These are phyloP conservation scores for Mycena citricolor DNA, from an alignment of 1,284 basidiomycete species.

Conservation along the genomic window DNA sequence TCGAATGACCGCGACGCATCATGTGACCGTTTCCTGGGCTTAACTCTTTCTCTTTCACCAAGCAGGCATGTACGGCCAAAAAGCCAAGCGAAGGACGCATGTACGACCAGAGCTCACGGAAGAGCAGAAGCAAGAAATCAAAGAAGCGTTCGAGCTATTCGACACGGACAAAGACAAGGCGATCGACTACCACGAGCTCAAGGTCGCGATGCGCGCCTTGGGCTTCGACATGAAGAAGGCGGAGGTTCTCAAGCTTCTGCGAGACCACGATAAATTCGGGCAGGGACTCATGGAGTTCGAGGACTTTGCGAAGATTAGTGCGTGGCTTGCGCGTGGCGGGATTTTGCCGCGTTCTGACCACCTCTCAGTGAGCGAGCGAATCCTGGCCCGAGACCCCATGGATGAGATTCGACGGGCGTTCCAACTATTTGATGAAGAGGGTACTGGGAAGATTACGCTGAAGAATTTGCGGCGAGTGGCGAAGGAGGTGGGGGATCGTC, in stretches of 20 bases:
- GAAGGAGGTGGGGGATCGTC: constrained; percentile 93
- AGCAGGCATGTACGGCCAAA: no score
- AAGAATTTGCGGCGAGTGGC: constrained; percentile 92
- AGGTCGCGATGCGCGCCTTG: constrained; percentile 96
- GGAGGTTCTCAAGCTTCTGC: constrained; percentile 92
- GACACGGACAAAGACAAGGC: constrained; percentile 99
- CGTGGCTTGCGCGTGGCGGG: constrained; percentile 41
- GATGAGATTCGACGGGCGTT: constrained; percentile 96
- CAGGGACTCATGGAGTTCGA: constrained; percentile 94
- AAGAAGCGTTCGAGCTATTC: constrained; percentile 98
- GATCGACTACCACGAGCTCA: constrained; percentile 97
- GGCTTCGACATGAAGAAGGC: constrained; percentile 99
- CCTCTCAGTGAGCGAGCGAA: constrained; percentile 85
- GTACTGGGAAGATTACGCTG: constrained; percentile 91
- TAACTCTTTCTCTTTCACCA: no score
- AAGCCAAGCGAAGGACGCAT: constrained; percentile 71
- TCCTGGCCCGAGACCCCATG: constrained; percentile 92
- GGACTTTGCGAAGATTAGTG: constrained; percentile 94
- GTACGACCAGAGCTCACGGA: constrained; percentile 82
- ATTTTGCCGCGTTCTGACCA: neutral
- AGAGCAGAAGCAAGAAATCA: constrained; percentile 96
- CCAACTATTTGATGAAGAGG: constrained; percentile 95
- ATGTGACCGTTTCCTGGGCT: no score
- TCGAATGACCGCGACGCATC: no score
- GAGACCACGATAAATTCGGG: constrained; percentile 89